Percentiles rank a stretch among this genome's conserved stretches.
phyloP scores from a whole-genome alignment of 306 rosid genomes.

The Cucumis sativus region DNA sequence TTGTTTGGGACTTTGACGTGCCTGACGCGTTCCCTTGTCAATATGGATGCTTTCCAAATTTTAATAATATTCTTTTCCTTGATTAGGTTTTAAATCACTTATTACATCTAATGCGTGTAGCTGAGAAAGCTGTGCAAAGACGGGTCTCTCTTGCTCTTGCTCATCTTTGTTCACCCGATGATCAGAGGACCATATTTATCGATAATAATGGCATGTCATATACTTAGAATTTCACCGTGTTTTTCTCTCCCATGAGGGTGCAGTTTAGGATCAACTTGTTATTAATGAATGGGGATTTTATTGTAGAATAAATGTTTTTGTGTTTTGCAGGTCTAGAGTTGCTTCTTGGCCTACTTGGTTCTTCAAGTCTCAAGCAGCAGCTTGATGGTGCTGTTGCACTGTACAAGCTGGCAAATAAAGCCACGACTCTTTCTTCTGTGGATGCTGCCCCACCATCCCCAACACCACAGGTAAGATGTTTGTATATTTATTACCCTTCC shows the following conservation, averaged over 20 bases:
- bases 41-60: constrained; percentile 12
- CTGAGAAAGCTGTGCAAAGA: constrained; percentile 70
- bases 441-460: constrained; percentile 98
- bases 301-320: neutral
- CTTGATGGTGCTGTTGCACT: constrained; percentile 91
- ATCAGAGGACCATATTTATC: constrained; percentile 65
- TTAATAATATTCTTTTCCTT: constrained; percentile 18
- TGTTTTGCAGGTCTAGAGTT: constrained; percentile 63
- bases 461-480: constrained; percentile 69
- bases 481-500: neutral
- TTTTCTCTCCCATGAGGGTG: neutral
- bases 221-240: neutral
- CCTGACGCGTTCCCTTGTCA: neutral
- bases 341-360: constrained; percentile 80
- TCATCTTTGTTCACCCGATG: constrained; percentile 79
- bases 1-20: neutral
- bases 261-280: neutral
- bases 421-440: constrained; percentile 56
- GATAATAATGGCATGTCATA: constrained; percentile 54
- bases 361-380: constrained; percentile 60
- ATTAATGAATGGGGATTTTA: neutral
- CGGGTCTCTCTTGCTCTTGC: constrained; percentile 93
- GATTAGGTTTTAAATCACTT: constrained; percentile 78
- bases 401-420: constrained; percentile 81
- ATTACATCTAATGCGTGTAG: constrained; percentile 80